Evolutionary conservation across 805 yeast genomes (phyloP).

Genomic region (Candida pseudofarinosa): DNA sequence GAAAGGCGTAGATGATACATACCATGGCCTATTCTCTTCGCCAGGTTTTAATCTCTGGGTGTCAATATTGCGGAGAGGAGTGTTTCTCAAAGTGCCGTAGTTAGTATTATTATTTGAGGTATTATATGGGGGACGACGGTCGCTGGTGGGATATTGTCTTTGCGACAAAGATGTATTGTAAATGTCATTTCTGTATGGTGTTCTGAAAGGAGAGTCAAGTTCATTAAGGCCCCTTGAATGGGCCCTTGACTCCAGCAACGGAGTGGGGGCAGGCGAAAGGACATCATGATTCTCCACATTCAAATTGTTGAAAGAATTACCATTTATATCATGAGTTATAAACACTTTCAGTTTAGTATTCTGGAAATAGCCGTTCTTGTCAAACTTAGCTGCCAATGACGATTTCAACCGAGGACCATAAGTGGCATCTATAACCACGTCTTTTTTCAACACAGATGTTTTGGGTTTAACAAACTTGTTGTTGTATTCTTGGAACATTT

Average conservation of each 20-base stretch:
- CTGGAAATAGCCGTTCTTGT: conserved; percentile 21
- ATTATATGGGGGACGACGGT: not conserved
- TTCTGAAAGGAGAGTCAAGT: not conserved
- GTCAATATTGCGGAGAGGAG: not conserved
- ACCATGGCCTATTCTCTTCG: conserved; percentile 1
- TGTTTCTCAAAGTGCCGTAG: not conserved
- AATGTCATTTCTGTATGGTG: not conserved
- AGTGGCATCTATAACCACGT: conserved; percentile 61
- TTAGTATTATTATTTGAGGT: not conserved
- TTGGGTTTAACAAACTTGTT: conserved; percentile 60
- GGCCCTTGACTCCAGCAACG: not conserved
- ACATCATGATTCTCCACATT: not conserved
- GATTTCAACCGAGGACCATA: conserved; percentile 24
- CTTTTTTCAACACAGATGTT: conserved; percentile 47
- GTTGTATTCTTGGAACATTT: conserved; percentile 60
- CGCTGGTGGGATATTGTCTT: not conserved
- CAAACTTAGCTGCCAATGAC: conserved; percentile 12
- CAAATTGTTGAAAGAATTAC: conserved; percentile 22
- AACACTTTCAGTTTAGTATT: conserved; percentile 39
- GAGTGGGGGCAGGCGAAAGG: not conserved
- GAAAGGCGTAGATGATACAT: not conserved
- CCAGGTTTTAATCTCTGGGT: not conserved
- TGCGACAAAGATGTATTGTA: not conserved
- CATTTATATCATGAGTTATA: conserved; percentile 47
- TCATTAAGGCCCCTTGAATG: not conserved